phyloP scores from a whole-genome alignment of 1,284 basidiomycete genomes.

The Ceratorhiza oryzae-sativae region DNA sequence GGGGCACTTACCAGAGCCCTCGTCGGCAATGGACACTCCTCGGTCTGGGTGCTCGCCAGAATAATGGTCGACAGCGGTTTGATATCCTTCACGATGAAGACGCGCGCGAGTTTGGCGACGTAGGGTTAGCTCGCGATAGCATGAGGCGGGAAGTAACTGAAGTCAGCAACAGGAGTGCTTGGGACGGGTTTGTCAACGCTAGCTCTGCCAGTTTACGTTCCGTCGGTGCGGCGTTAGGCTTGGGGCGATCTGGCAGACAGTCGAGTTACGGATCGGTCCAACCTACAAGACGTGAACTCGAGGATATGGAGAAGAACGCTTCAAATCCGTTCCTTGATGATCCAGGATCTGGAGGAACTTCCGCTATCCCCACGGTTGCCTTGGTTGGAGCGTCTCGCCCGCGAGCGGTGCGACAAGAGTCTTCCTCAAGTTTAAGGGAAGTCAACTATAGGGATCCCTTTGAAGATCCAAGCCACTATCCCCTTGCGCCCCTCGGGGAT shows the following conservation, averaged over 20 bases:
- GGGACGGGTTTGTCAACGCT: conserved; percentile 25
- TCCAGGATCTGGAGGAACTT: not conserved
- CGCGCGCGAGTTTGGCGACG: conserved; percentile 38
- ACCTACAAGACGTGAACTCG: not conserved
- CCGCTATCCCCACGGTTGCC: not conserved
- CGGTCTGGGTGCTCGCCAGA: conserved; percentile 17
- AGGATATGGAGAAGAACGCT: conserved; percentile 22
- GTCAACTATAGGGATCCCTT: conserved; percentile 18
- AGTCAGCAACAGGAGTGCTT: conserved; percentile 15
- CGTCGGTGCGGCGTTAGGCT: conserved; percentile 17
- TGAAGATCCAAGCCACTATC: conserved; percentile 24
- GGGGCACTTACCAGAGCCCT: conserved; percentile 43
- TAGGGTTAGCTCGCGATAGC: conserved; percentile 2
- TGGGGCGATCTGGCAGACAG: conserved; percentile 19
- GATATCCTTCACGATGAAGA: conserved; percentile 44
- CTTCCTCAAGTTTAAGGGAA: conserved; percentile 28
- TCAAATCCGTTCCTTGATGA: conserved; percentile 33
- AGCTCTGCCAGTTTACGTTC: conserved; percentile 30
- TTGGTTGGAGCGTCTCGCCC: conserved; percentile 19
- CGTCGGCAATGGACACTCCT: conserved; percentile 37
- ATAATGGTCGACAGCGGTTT: conserved; percentile 32
- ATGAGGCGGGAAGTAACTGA: conserved; percentile 5
- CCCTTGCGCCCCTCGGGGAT: conserved; percentile 1
- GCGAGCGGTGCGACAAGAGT: conserved; percentile 33
- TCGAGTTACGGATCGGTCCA: conserved; percentile 33